A percentile compares a stretch with the other conserved stretches of the same genome.
phyloP scores from a whole-genome alignment of 768 basidiomycete species.

The Cubamyces sp. region DNA sequence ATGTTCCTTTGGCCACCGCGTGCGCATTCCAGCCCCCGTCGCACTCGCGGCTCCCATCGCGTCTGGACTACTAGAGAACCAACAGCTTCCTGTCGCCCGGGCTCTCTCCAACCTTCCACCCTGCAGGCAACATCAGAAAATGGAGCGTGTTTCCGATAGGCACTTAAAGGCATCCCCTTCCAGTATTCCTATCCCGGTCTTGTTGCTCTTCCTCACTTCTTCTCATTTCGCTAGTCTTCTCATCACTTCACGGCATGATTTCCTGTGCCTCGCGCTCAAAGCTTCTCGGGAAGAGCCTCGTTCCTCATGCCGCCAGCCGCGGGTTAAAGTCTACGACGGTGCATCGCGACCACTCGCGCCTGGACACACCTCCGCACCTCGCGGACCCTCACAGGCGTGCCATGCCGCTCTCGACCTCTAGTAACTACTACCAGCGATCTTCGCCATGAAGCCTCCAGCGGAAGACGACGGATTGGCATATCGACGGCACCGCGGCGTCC shows the following conservation, averaged over 20 bases:
- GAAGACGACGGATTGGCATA: not conserved
- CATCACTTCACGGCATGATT: too few relatives aligned
- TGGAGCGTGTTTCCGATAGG: not conserved
- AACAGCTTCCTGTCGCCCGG: not conserved
- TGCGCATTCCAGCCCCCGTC: not conserved
- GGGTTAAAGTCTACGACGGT: not conserved
- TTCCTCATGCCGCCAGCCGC: not conserved
- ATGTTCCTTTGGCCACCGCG: not conserved
- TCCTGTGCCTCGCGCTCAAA: too few relatives aligned
- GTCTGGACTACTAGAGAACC: not conserved
- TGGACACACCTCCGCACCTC: not conserved
- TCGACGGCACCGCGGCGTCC: not conserved
- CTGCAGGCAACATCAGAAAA: not conserved
- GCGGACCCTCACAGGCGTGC: not conserved
- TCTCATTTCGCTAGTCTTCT: too few relatives aligned
- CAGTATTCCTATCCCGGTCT: not conserved
- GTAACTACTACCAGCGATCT: not conserved
- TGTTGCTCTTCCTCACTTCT: not conserved
- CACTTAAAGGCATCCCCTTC: too few relatives aligned
- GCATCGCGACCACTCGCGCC: not conserved
- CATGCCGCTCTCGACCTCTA: conserved; percentile 7
- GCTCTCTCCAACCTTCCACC: not conserved
- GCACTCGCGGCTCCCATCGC: not conserved
- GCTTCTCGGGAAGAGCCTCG: too few relatives aligned
- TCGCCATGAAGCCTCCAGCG: not conserved